phyloP scores from a whole-genome alignment of 176 grass and related monocot genomes.

The Carex myosuroides region DNA sequence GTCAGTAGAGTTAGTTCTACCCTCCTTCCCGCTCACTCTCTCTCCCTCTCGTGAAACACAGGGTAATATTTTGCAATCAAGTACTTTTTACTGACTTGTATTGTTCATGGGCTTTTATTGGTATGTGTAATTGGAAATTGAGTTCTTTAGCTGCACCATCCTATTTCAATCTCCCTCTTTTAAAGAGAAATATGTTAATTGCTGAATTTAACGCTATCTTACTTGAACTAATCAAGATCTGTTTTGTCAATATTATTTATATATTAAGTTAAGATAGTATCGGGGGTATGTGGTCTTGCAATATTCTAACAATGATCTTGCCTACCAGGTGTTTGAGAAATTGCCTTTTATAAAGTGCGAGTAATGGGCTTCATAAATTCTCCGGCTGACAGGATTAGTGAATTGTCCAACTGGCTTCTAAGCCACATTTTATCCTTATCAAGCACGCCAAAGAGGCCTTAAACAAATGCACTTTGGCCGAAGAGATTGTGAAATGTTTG shows the following conservation, averaged over 20 bases:
- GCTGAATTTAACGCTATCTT: not conserved
- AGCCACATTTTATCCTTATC: not conserved
- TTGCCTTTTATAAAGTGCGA: not conserved
- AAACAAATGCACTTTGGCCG: not conserved
- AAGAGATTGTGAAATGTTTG: not conserved
- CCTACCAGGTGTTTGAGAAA: slow-evolving; percentile 3
- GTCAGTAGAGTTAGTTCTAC: not conserved
- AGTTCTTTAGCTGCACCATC: not conserved
- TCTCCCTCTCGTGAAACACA: not conserved
- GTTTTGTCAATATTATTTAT: not conserved
- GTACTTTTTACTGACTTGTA: not conserved
- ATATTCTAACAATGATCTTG: not conserved
- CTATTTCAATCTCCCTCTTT: not conserved
- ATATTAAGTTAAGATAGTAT: not conserved
- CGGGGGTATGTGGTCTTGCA: not conserved
- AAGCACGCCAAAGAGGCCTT: not conserved
- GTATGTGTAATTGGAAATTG: not conserved
- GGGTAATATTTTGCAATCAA: not conserved
- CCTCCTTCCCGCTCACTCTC: not conserved
- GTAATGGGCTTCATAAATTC: not conserved
- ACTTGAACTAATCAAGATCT: not conserved
- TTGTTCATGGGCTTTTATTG: not conserved
- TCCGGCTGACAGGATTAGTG: not conserved
- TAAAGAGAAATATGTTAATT: not conserved
- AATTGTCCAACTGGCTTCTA: not conserved